Evolutionary conservation across 345 rosid genomes (phyloP).

Genomic region (Mangifera indica): DNA sequence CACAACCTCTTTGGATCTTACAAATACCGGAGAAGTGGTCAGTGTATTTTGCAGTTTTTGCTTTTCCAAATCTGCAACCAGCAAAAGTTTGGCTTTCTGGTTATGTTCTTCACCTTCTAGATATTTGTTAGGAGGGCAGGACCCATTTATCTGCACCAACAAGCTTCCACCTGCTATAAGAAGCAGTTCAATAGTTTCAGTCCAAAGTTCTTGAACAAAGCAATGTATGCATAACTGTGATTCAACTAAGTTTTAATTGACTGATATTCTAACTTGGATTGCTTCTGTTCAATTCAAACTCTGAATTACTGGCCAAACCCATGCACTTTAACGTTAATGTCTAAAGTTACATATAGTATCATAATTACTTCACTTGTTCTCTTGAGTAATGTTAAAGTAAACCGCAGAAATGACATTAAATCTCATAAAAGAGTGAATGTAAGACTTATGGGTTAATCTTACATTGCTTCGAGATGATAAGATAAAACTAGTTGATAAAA

Average conservation of each 20-base stretch:
- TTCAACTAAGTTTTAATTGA: too few species aligned
- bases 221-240: not conserved
- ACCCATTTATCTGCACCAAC: conserved; percentile 27
- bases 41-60: conserved; percentile 23
- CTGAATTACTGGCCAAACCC: not conserved
- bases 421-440: too few species aligned
- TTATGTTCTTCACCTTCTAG: conserved; percentile 3
- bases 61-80: conserved; percentile 11
- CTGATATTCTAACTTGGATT: too few species aligned
- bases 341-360: too few species aligned
- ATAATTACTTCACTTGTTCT: too few species aligned
- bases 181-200: not conserved
- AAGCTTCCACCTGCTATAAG: conserved; percentile 29
- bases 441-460: too few species aligned
- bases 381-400: too few species aligned
- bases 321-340: too few species aligned
- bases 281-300: not conserved
- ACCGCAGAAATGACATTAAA: too few species aligned
- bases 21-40: conserved; percentile 23
- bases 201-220: not conserved
- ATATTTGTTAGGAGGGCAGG: conserved; percentile 8
- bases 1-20: conserved; percentile 20
- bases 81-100: not conserved
- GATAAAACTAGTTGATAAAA: too few species aligned
- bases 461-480: too few species aligned